Evolutionary conservation across 225 moss, liverwort and hornwort species (phyloP), one percentile per base, ranked within the genome.

Genomic region (Ulota crispa): DNA sequence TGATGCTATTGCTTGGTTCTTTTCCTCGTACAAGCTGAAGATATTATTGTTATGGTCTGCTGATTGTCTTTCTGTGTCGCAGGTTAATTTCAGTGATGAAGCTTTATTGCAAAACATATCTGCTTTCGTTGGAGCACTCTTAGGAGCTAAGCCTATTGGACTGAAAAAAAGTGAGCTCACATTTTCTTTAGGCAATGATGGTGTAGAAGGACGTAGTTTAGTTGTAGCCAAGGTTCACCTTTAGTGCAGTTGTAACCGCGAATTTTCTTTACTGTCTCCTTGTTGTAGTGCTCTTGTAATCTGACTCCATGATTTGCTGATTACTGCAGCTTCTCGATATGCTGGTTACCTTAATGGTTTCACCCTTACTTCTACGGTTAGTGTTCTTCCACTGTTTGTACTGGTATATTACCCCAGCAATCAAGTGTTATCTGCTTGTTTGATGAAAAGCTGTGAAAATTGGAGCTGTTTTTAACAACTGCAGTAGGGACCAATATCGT

Each of bases 71-170:
- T 75, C 32, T 83, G 43, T 32, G 36, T 70, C 63, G 83, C 93
- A 97, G 97, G 94, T 95, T 52, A 93, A 87, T 81, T 96, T 99
- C 73, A 90, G 91, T 82, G 99, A 99, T 20, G 99, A 94, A 87
- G 99, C 94, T 59, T 85, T 99, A 45, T 59, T 90, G 24, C 93
- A 94, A 65, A 99, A 99, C 67, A 69, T 96, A 81, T 94, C 96
- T 81, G 95, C 94, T 53, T 99, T 99, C 76, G 91, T 94, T 19
- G 94, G 93, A 65, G 99, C 99, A 65, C 83, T 99, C 68, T 90
- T 99, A 53, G 93, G 88, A 43, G 99, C 99, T n/a, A 99, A 99
- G 82, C 99, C 99, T 71, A 80, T 88, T 27, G 99, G 99, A 82
- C 77, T 99, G 37, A 99, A 99, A 73, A 99, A 99, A 88, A 97